phyloP scores from a whole-genome alignment of 2,329 filamentous ascomycete species.

The Aspergillus sp. region DNA sequence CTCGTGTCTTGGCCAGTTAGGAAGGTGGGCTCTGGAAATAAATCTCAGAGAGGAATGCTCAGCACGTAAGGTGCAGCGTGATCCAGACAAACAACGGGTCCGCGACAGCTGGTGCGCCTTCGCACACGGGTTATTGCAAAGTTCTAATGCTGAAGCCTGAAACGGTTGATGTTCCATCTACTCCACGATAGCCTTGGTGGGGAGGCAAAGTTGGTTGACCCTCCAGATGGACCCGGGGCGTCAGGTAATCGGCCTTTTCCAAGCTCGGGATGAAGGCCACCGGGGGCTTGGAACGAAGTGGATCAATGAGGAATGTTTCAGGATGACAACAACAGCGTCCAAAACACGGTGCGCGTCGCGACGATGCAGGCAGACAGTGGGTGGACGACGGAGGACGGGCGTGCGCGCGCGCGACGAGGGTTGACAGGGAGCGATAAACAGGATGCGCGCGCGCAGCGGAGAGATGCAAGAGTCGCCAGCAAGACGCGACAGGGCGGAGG shows the following conservation, averaged over 20 bases:
- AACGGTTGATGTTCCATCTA: conserved; percentile 17
- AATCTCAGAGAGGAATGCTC: conserved; percentile 29
- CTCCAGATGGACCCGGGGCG: conserved; percentile 15
- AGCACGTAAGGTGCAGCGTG: conserved; percentile 17
- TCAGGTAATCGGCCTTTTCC: conserved; percentile 12
- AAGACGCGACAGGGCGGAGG: conserved; percentile 12
- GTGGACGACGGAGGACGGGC: conserved; percentile 11
- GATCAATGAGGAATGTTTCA: conserved; percentile 31
- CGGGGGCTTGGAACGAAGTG: conserved; percentile 13
- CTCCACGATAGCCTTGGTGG: conserved; percentile 4
- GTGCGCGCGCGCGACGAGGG: conserved; percentile 13
- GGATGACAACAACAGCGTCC: conserved; percentile 22
- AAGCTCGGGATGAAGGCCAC: not conserved
- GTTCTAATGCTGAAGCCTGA: conserved; percentile 14
- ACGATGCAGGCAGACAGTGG: conserved; percentile 19
- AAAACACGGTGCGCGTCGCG: conserved; percentile 23
- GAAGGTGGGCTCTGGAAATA: conserved; percentile 4
- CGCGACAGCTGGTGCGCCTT: conserved; percentile 22
- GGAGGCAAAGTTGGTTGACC: conserved; percentile 4
- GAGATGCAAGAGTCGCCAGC: conserved; percentile 6
- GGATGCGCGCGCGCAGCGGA: conserved; percentile 8
- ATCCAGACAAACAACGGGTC: conserved; percentile 10
- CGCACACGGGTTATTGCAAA: conserved; percentile 26
- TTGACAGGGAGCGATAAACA: conserved; percentile 13
- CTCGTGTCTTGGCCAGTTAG: conserved; percentile 13